Percentiles rank a stretch among this genome's conserved stretches.
Conservation (phyloP, 352 stramenopile species). For the Paralagenidium karlingii region DNA sequence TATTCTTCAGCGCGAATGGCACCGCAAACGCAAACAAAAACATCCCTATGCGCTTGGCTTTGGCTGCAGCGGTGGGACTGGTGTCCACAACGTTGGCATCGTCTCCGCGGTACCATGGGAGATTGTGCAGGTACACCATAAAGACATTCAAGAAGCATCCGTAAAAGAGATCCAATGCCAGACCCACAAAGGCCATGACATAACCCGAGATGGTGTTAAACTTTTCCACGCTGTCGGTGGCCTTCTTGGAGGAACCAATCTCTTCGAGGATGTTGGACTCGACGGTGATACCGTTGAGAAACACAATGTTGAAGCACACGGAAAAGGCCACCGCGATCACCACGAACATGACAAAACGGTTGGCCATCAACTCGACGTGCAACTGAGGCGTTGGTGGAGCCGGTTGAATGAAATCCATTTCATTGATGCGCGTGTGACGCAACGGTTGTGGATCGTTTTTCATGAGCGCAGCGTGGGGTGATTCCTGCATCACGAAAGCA, state of each 20-base stretch:
- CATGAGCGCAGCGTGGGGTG: too few relatives aligned
- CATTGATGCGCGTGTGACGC: too few relatives aligned
- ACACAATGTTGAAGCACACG: constrained; percentile 14
- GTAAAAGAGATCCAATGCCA: constrained; percentile 14
- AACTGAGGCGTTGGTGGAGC: constrained; percentile 1
- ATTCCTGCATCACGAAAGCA: too few relatives aligned
- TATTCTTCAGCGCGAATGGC: constrained; percentile 10
- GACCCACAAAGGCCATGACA: constrained; percentile 11
- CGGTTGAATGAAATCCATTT: too few relatives aligned
- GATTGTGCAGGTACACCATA: constrained; percentile 20
- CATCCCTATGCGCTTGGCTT: constrained; percentile 7
- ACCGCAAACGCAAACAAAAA: constrained; percentile 9
- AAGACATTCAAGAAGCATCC: constrained; percentile 26
- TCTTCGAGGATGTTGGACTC: constrained; percentile 12
- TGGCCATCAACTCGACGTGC: constrained; percentile 8
- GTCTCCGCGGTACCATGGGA: constrained; percentile 17
- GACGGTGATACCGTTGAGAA: constrained; percentile 17
- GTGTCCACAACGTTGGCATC: too few relatives aligned
- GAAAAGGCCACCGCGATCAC: constrained; percentile 9
- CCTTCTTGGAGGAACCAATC: constrained; percentile 16
- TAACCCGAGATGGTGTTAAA: constrained; percentile 26
- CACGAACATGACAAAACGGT: constrained; percentile 10
- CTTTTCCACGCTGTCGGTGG: constrained; percentile 13
- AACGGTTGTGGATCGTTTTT: too few relatives aligned
- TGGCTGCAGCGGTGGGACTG: too few relatives aligned